These are phyloP conservation scores for Planoprotostelium fungivorum DNA, from an alignment of 78 protist genomes.

Conservation along the genomic window DNA sequence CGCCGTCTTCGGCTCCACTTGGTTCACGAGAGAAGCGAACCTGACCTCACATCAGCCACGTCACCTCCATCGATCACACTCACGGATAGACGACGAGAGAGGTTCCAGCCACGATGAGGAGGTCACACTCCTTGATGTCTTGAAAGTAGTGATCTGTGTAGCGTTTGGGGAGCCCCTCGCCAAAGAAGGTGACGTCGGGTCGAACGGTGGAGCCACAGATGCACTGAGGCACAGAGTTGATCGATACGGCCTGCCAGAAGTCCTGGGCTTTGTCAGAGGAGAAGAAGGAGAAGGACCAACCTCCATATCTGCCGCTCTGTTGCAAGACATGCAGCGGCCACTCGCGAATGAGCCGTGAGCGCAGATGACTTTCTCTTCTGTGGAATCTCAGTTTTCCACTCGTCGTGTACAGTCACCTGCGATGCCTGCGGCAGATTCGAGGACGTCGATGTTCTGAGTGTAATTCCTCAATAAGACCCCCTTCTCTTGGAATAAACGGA, in stretches of 20 bases:
- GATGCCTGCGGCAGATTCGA: constrained; percentile 55
- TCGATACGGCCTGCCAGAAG: constrained; percentile 19
- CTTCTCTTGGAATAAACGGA: constrained; percentile 15
- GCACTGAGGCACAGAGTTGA: constrained; percentile 25
- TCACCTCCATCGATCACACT: too few species aligned
- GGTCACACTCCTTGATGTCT: constrained; percentile 47
- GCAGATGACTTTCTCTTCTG: constrained; percentile 29
- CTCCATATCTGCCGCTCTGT: background rate
- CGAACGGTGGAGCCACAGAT: constrained; percentile 16
- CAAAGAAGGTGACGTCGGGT: constrained; percentile 70
- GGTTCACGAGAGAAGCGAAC: constrained; percentile 47
- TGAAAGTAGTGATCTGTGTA: constrained; percentile 16
- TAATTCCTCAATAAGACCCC: constrained; percentile 45
- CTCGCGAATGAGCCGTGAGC: constrained; percentile 69
- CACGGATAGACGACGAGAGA: constrained; percentile 68
- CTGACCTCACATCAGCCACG: too few species aligned
- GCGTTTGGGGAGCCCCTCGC: constrained; percentile 54
- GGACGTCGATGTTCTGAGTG: constrained; percentile 70
- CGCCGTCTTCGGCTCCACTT: constrained; percentile 26
- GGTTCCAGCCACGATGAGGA: constrained; percentile 69
- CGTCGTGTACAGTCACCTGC: background rate
- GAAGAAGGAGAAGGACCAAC: too few species aligned
- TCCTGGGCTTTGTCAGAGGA: too few species aligned
- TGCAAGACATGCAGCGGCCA: constrained; percentile 42
- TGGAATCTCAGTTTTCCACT: background rate